Evolutionary conservation across 805 yeast species (phyloP), one percentile per base, ranked within the genome.

Genomic region (Saccharomyces mikatae): DNA sequence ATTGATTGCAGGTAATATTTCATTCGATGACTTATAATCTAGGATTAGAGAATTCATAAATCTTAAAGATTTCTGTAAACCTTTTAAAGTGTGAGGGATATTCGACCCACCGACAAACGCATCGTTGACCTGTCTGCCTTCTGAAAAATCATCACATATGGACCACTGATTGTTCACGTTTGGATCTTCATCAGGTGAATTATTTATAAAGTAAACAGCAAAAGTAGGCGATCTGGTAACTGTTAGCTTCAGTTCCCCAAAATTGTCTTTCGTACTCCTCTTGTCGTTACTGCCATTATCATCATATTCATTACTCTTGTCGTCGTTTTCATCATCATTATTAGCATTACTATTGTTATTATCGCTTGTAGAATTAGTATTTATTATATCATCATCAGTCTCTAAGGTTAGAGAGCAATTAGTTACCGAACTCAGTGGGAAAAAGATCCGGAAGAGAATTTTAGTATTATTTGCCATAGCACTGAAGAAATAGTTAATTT

Each of bases 121-220:
- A 55, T 77, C 78, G 53, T 81, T 81, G 5, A 87, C 94, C 65
- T 87, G 92, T 62, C 85, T 89, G 13, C 88, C 91, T 62, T 87
- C 94, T 55, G 89, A 83, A 60, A 87, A 87, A 69, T 87, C 95
- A 55, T 86, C 92, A 69, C 92, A 86, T 27, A 86, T 83, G 1
- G 87, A 83, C 70, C 70, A 66, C 49, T 64, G 70, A 47, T 59
- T 63, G 41, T 54, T 56, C 27, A 54, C 54, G 32, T 56, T 51
- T 26, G 52, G 26, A 54, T 80, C 84, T 56, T 80, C 78, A 30
- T 66, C 64, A 32, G 83, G 76, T 9, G 76, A 76, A 52, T 72
- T 73, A 60, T 80, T 78, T 54, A 82, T 73, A 66, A 86, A 87
- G 62, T 83, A 84, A 1, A 87, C 94, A 0, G 91, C 88, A 70